Base-by-base conservation (phyloP, 1,139 yeast species). In the Yamadazyma mexicana region DNA sequence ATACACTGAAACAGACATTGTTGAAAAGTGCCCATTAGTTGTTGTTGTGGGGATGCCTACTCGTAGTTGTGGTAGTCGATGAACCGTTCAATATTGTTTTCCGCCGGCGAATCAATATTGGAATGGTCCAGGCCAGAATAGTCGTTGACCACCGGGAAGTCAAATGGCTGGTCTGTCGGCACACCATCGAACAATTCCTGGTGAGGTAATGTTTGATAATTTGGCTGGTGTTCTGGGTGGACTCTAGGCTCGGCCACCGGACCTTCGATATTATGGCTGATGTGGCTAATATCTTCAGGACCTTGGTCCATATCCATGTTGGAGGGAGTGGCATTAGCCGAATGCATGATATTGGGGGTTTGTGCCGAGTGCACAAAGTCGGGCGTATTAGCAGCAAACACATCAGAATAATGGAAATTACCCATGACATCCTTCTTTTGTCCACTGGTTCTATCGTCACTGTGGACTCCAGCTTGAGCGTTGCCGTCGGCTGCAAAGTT, bases 331-430 rank as follows among this genome's bases (percentile, higher is more conserved):
- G 17, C 8, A 24, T 17, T 18, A 5, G 38, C 25, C 5, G 46
- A 26, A 24, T 38, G 51, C 4, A 37, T 37, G 11, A 49, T 33
- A 34, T 46, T 52, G 4, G 64, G 61, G n/a, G 62, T 56, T 26
- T 55, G 61, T 5, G 50, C 47, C 4, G 56, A 44, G 16, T 50
- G 50, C 30, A 64, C 58, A 39, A 64, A 64, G 35, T 64, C 67
- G 2, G 69, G 67, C 2, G 67, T 60, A 38, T 56, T 55, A 10
- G 61, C 55, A 9, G 54, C 49, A 40, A 59, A 59, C 42, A 59
- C 51, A 34, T 59, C 64, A 33, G 51, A 48, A 35, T 47, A 44
- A 33, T 50, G 48, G 43, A 49, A 43, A 31, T 45, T 40, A 11
- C 42, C 25, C 11, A 44, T 33, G 5, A 46, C 49, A 9, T 39